phyloP scores from a whole-genome alignment of 2,329 filamentous ascomycete genomes.

The Trichocomaceae sp. region DNA sequence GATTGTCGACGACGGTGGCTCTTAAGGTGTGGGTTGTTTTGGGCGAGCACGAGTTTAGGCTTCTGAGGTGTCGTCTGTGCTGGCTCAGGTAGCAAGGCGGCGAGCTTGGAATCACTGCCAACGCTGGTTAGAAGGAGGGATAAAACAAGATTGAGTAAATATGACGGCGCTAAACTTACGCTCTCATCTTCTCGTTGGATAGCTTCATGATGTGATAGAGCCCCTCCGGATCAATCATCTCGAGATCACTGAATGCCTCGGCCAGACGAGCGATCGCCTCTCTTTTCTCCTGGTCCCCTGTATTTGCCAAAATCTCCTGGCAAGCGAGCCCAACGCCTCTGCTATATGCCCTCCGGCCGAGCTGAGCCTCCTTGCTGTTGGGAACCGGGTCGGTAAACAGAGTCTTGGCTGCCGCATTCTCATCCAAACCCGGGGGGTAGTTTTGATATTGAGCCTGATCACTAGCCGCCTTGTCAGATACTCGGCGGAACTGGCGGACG shows the following conservation, averaged over 20 bases:
- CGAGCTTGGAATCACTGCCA: slow-evolving; percentile 34
- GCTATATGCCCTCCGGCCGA: slow-evolving; percentile 74
- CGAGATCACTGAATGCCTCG: slow-evolving; percentile 76
- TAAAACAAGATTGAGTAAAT: not conserved
- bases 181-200: slow-evolving; percentile 65
- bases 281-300: slow-evolving; percentile 60
- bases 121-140: not conserved
- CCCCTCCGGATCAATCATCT: slow-evolving; percentile 83
- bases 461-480: slow-evolving; percentile 59
- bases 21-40: slow-evolving; percentile 78
- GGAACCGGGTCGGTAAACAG: slow-evolving; percentile 23
- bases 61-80: slow-evolving; percentile 40
- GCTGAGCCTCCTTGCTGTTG: slow-evolving; percentile 67
- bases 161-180: slow-evolving; percentile 26
- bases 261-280: slow-evolving; percentile 77
- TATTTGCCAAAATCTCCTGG: slow-evolving; percentile 81
- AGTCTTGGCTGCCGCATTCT: slow-evolving; percentile 35
- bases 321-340: slow-evolving; percentile 77
- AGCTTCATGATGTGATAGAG: slow-evolving; percentile 76
- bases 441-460: slow-evolving; percentile 21
- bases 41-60: slow-evolving; percentile 66
- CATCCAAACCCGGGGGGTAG: slow-evolving; percentile 28
- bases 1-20: slow-evolving; percentile 64
- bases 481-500: slow-evolving; percentile 82
- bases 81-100: slow-evolving; percentile 31